Conservation (phyloP, 192 early-diverging fungal genomes). For the Backusella mclennaniae region DNA sequence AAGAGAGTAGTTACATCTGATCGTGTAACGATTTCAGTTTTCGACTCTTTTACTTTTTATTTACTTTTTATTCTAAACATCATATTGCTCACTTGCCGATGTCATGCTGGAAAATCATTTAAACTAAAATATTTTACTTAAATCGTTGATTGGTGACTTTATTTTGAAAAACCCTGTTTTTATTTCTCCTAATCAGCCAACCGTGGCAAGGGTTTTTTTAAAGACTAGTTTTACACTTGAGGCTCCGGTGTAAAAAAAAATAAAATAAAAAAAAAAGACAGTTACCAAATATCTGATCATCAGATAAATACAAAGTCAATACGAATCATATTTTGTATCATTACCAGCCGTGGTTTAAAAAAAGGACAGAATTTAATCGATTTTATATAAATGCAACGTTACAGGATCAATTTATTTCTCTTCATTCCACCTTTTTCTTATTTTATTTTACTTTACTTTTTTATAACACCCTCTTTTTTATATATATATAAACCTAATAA, state of each 20-base stretch:
- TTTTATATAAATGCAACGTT: background rate
- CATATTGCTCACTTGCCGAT: background rate
- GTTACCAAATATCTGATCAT: slow-evolving; percentile 8
- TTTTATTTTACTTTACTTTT: background rate
- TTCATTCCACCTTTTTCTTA: background rate
- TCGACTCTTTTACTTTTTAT: background rate
- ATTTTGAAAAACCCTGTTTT: background rate
- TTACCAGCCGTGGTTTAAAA: background rate
- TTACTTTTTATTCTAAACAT: background rate
- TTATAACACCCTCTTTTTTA: background rate
- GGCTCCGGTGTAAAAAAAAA: background rate
- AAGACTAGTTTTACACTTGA: background rate
- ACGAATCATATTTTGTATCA: background rate
- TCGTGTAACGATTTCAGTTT: background rate
- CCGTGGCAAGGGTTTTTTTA: background rate
- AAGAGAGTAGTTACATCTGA: background rate
- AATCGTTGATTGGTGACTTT: background rate
- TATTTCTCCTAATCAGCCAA: background rate
- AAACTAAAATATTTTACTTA: background rate
- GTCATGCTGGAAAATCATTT: background rate
- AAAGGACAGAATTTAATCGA: background rate
- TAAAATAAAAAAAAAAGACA: background rate
- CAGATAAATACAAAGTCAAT: slow-evolving; percentile 5
- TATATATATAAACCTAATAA: background rate
- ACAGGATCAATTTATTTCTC: background rate